phyloP scores from a whole-genome alignment of 2,329 filamentous ascomycete species.

The Aspergillus caelatus region DNA sequence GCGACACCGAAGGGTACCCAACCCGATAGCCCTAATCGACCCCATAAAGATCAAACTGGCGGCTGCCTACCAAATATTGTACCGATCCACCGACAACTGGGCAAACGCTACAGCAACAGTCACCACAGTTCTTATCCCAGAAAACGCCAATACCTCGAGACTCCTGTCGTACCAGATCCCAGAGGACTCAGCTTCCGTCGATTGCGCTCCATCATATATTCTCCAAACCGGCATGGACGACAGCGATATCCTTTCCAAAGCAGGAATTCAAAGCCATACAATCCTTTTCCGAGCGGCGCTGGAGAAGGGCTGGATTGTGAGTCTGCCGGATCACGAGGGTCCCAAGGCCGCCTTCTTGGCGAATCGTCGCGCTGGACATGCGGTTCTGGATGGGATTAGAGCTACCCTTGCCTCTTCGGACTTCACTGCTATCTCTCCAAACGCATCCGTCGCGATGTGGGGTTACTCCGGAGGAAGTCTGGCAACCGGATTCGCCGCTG shows the following conservation, averaged over 20 bases:
- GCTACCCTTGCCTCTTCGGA: background rate
- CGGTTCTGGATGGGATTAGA: background rate
- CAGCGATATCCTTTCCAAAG: background rate
- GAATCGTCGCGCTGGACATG: background rate
- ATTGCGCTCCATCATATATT: constrained; percentile 7
- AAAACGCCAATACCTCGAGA: background rate
- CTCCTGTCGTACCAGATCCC: constrained; percentile 7
- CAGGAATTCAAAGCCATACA: background rate
- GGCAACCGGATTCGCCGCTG: background rate
- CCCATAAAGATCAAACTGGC: background rate
- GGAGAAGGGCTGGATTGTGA: background rate
- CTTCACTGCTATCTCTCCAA: background rate
- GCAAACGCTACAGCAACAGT: background rate
- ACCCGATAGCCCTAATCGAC: background rate
- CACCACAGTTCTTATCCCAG: constrained; percentile 8
- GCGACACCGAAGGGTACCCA: background rate
- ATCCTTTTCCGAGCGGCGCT: background rate
- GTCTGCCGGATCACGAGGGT: background rate
- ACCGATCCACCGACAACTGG: background rate
- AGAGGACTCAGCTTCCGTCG: background rate
- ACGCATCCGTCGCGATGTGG: background rate
- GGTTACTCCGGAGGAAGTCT: background rate
- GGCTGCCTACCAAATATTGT: background rate
- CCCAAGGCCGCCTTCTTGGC: background rate
- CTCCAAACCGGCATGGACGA: background rate